Evolutionary conservation across 257 asterid genomes (phyloP).

Genomic region (Solanum corneliomulleri): DNA sequence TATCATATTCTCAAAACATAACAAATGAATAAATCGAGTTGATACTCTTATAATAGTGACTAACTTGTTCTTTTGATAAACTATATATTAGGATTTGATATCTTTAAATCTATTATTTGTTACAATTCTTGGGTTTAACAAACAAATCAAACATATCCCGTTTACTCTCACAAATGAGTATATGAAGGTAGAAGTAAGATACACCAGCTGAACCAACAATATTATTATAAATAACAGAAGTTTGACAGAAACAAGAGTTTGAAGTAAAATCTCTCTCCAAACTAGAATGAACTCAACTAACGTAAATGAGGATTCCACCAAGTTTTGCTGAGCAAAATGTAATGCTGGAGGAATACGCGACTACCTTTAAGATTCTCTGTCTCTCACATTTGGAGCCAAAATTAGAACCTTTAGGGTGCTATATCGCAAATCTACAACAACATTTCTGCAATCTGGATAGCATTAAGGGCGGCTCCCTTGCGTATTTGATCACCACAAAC

Average conservation of each 20-base stretch:
- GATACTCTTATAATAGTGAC: background rate
- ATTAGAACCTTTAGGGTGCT: background rate
- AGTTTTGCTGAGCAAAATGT: background rate
- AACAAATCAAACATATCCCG: background rate
- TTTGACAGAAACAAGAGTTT: background rate
- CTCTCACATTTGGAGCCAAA: background rate
- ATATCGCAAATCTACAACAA: constrained; percentile 29
- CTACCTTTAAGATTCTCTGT: background rate
- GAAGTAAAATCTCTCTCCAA: background rate
- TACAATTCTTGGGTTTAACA: background rate
- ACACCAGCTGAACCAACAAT: background rate
- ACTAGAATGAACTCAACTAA: background rate
- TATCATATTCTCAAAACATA: too few species aligned
- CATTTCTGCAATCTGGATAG: constrained; percentile 81
- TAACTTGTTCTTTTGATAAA: background rate
- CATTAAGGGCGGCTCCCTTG: constrained; percentile 91
- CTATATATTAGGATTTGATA: too few species aligned
- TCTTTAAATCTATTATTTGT: background rate
- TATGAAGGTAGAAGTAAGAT: background rate
- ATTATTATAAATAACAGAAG: background rate
- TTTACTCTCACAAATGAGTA: background rate
- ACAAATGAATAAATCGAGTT: background rate
- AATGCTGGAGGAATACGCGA: background rate
- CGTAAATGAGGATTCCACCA: background rate
- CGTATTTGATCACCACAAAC: constrained; percentile 98